Evolutionary conservation across 805 yeast species (phyloP), one percentile per base, ranked within the genome.

Genomic region (Myxozyma monticola): DNA sequence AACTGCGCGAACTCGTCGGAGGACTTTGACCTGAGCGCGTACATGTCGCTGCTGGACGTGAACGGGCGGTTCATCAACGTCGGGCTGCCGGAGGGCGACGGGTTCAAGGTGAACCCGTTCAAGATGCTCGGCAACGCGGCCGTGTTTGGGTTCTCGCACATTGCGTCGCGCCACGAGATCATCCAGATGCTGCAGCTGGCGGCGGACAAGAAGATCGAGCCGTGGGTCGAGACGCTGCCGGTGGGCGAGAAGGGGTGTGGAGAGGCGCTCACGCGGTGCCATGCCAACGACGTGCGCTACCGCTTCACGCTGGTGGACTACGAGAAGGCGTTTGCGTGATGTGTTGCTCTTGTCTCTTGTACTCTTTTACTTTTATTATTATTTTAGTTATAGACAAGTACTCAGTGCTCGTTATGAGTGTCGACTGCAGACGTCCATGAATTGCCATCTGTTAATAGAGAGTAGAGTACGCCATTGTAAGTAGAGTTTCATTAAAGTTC

Each of bases 151-250:
- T 72, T 83, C 12, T 81, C 88, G n/a, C 72, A 72, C 54, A 68
- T 70, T 78, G 65, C 91, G 83, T 75, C 83, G 39, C 78, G 80
- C 63, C 67, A 66, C 42, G 89, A 84, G 68, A 84, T 84, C 57
- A 65, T 73, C 43, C 82, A 80, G 53, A 76, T 85, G 80, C 73
- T 85, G 60, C 70, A 80, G 34, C 65, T 85, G 55, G 87, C 88
- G 20, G 78, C 77, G 17, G 75, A 80, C 57, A 74, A 82, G 34
- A 31, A 46, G 8, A 26, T 57, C 34, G 24, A 56, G 47, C 36
- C 60, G 26, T 56, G 60, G 61, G 57, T 57, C 25, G 55, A 53
- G 75, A 64, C 66, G 44, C 56, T 72, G 30, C 70, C 71, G 15
- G 65, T 72, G 41, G 56, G 62, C 54, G 71, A 62, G 50, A 62